Evolutionary conservation across 306 rosid genomes (phyloP).

Genomic region (Hippophae tibetana): DNA sequence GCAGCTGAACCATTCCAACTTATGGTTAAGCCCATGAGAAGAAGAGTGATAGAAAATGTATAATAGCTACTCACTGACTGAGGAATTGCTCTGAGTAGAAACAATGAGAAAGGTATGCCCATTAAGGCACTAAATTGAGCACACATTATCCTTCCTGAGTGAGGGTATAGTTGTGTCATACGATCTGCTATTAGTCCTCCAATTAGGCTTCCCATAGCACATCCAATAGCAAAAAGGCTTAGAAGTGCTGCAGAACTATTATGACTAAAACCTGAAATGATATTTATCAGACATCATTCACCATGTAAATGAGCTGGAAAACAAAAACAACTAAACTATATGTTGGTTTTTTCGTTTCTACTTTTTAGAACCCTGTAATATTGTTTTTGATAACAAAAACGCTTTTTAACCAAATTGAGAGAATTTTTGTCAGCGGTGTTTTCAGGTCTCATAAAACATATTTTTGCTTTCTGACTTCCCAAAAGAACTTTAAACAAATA

Average conservation of each 20-base stretch:
- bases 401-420: too few relatives aligned
- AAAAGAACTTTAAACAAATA: too few relatives aligned
- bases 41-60: slow-evolving; percentile 59
- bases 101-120: slow-evolving; percentile 92
- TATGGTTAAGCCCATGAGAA: slow-evolving; percentile 82
- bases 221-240: slow-evolving; percentile 75
- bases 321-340: background rate
- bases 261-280: slow-evolving; percentile 71
- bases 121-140: slow-evolving; percentile 91
- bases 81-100: slow-evolving; percentile 70
- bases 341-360: too few relatives aligned
- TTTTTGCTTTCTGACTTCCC: too few relatives aligned
- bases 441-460: too few relatives aligned
- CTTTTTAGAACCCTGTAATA: too few relatives aligned
- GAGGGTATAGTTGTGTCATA: slow-evolving; percentile 52
- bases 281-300: slow-evolving; percentile 12
- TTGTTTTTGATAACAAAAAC: too few relatives aligned
- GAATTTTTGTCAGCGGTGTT: too few relatives aligned
- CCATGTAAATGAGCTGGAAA: slow-evolving; percentile 4
- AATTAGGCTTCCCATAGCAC: slow-evolving; percentile 68
- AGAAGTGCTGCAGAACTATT: slow-evolving; percentile 69
- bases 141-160: slow-evolving; percentile 81
- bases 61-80: slow-evolving; percentile 63
- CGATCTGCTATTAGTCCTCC: slow-evolving; percentile 80
- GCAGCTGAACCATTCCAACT: slow-evolving; percentile 89